Evolutionary conservation across 75 land plant genomes (phyloP), one percentile per base, ranked within the genome.

Genomic region (Picea glauca): DNA sequence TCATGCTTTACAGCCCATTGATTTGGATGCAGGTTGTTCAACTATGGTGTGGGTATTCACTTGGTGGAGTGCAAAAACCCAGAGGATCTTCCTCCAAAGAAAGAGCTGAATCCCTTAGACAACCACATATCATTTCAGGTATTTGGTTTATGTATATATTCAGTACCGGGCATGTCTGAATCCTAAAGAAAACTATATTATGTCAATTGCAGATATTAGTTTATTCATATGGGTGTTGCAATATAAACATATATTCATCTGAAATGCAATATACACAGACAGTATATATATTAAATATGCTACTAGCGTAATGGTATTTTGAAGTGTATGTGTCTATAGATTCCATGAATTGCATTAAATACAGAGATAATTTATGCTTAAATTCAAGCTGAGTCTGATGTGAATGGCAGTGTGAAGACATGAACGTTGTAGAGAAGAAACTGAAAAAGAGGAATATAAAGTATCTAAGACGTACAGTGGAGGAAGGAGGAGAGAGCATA

Each of bases 91-190:
- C 38, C 83, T 54, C 86, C 83, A 2, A 61, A 38, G 13, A 62
- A 35, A 12, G 77, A 82, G 23, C 50, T 93, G 40, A 82, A 91
- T 59, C 94, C 90, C 65, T 83, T 80, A 84, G 94, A 91, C 78
- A 90, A 92, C 63, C 96, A 93, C 60, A 88, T 93, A 58, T 93
- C 96, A 12, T 93, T 93, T 63, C 95, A 93, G 93, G 94, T 90
- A 58, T 54, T 13, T 78, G 30, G 18, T 26, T 26, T 50, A 20
- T 50, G 7, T 54, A 60, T 59, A 18, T 60, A 11, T 73, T 13
- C 4, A 43, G 58, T n/a, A 14, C 30, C 0, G 3, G 13, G 33
- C 68, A 15, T 65, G 3, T 31, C 31, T 20, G 31, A 21, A 26
- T 18, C 65, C 20, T 62, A 14, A 20, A 9, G 13, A 63, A 63